Base-by-base conservation (phyloP, 1,139 yeast genomes). In the Protomyces inouyei region DNA sequence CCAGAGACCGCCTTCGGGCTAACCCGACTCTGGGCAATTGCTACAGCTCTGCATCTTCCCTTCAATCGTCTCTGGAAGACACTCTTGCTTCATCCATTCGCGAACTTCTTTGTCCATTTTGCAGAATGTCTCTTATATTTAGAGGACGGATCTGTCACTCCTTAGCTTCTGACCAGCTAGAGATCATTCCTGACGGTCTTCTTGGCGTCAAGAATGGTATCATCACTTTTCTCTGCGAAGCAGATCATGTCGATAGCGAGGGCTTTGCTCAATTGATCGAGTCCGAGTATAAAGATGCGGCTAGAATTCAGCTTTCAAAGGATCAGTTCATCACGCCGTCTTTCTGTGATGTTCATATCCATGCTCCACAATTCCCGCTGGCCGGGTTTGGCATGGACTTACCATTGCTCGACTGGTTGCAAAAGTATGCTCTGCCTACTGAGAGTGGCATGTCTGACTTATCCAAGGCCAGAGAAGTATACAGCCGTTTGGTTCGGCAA, bases 311-410 rank as follows among this genome's bases (percentile, higher is more conserved):
- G 12, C 32, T 56, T 21, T 28, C 56, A 14, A n/a, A 51, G 12
- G 56, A 52, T 3, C 66, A 65, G 21, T 61, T 63, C 35, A 23
- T 87, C 71, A 84, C 89, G 71, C 98, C 98, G 0, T 98, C 98
- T 0, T 91, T 93, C 71, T 78, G 93, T 14, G 98, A 93, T 72
- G 91, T 98, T 1, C 98, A 93, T 73, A 90, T 91, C 67, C 98
- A 93, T 74, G 97, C 98, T 0, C 87, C 98, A 3, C 98, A 93
- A 76, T 93, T 85, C 73, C 97, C 98, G n/a, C 93, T 93, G 74
- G 81, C 84, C 59, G 98, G 98, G 0, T 84, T 93, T 51, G 95
- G 95, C 67, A 91, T 96, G 55, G 88, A 87, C 68, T 79, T 88
- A 1, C 95, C 96, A 0, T 78, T 93, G 61, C 78, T 93, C 64